These are phyloP conservation scores for Roridomyces roridus DNA, from an alignment of 768 basidiomycete species.

Conservation along the genomic window DNA sequence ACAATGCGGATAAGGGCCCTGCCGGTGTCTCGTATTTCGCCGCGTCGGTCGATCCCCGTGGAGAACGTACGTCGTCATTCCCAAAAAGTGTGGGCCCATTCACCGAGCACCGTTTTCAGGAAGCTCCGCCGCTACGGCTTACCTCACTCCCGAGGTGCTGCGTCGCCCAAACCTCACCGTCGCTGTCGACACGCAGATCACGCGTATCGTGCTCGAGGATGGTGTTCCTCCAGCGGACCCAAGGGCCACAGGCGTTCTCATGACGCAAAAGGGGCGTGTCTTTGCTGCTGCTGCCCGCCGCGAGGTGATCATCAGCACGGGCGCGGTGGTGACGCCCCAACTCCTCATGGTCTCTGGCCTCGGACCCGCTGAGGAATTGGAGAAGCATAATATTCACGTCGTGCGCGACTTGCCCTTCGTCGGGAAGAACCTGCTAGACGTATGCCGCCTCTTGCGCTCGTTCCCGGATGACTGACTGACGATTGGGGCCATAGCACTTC, in stretches of 20 bases:
- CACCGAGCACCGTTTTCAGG: conserved; percentile 3
- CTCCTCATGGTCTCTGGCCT: conserved; percentile 34
- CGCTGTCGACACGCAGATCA: conserved; percentile 16
- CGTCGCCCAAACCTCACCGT: conserved; percentile 28
- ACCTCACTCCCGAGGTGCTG: conserved; percentile 28
- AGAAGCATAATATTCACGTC: conserved; percentile 17
- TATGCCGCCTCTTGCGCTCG: not conserved
- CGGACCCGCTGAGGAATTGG: conserved; percentile 28
- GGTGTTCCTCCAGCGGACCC: not conserved
- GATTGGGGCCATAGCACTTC: not conserved
- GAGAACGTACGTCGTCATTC: conserved; percentile 17
- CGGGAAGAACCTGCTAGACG: conserved; percentile 30
- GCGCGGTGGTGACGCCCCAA: conserved; percentile 29
- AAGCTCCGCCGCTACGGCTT: conserved; percentile 29
- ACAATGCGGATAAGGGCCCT: conserved; percentile 23
- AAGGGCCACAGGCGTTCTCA: conserved; percentile 15
- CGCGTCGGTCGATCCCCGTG: conserved; percentile 19
- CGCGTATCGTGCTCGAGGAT: conserved; percentile 10
- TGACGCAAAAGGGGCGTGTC: conserved; percentile 10
- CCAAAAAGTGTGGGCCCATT: conserved; percentile 21
- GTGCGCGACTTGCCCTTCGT: conserved; percentile 31
- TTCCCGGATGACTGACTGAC: too few species aligned
- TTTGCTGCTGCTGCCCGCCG: conserved; percentile 48
- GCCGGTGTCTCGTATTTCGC: conserved; percentile 24
- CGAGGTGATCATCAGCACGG: conserved; percentile 52